Evolutionary conservation across 2,329 filamentous ascomycete genomes (phyloP).

Genomic region (Fusarium sp.): DNA sequence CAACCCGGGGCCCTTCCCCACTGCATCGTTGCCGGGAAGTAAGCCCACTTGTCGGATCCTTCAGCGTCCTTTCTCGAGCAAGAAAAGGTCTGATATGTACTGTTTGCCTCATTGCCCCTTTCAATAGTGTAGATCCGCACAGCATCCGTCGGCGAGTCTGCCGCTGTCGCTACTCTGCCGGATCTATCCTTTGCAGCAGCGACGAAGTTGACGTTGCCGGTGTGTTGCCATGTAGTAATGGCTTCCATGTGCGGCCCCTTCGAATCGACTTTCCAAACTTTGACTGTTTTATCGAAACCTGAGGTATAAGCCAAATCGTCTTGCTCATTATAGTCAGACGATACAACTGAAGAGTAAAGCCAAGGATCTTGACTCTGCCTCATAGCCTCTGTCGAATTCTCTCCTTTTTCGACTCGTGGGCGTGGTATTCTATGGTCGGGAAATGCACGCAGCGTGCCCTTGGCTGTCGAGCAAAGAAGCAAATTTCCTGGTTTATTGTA

Average conservation of each 20-base stretch:
- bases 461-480: conserved; percentile 61
- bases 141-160: conserved; percentile 64
- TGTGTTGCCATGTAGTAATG: conserved; percentile 64
- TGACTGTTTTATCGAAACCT: conserved; percentile 71
- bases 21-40: conserved; percentile 71
- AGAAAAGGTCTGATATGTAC: conserved; percentile 54
- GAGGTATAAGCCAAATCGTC: conserved; percentile 65
- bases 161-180: conserved; percentile 67
- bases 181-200: conserved; percentile 60
- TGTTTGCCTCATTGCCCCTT: conserved; percentile 50
- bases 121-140: conserved; percentile 67
- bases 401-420: conserved; percentile 62
- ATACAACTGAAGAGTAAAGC: conserved; percentile 72
- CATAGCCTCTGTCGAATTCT: conserved; percentile 68
- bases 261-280: conserved; percentile 63
- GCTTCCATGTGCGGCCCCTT: conserved; percentile 56
- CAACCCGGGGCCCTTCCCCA: conserved; percentile 64
- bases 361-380: conserved; percentile 69
- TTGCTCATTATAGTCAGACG: conserved; percentile 64
- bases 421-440: conserved; percentile 68
- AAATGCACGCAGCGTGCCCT: conserved; percentile 61
- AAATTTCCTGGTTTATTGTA: conserved; percentile 75
- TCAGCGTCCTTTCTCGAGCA: conserved; percentile 53
- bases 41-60: conserved; percentile 65
- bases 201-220: conserved; percentile 72